Evolutionary conservation across 208 protist genomes (phyloP).

Genomic region (Acanthamoeba polyphaga): DNA sequence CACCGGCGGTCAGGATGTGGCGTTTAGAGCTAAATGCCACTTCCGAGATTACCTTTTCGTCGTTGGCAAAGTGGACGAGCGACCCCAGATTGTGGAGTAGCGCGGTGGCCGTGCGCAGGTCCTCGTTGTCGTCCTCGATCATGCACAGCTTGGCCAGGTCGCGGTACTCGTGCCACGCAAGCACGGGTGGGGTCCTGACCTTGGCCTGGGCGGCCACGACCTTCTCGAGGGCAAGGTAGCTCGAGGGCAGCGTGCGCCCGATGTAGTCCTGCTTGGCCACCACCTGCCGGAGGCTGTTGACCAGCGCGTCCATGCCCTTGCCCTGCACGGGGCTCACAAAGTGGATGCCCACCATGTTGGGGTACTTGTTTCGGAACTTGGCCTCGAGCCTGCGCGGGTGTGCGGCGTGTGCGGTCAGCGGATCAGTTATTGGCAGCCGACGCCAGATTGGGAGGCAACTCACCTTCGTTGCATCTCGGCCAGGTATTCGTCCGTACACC

Average conservation of each 20-base stretch:
- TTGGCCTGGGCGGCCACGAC: neutral
- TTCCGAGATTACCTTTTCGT: neutral
- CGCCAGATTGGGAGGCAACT: too few relatives aligned
- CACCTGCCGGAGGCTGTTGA: neutral
- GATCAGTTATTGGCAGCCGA: neutral
- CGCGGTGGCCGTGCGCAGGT: constrained; percentile 30
- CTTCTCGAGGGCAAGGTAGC: constrained; percentile 36
- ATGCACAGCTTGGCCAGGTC: constrained; percentile 17
- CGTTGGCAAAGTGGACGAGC: constrained; percentile 54
- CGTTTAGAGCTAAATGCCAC: too few relatives aligned
- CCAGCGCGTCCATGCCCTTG: constrained; percentile 35
- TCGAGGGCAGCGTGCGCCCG: constrained; percentile 37
- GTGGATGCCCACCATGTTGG: constrained; percentile 22
- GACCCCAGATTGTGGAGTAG: constrained; percentile 61
- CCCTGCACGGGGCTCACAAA: constrained; percentile 55
- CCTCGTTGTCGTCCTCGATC: constrained; percentile 11
- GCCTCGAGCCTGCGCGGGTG: neutral
- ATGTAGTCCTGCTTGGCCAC: constrained; percentile 23
- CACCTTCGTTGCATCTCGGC: too few relatives aligned
- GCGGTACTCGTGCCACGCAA: constrained; percentile 57
- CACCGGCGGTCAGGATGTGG: too few relatives aligned
- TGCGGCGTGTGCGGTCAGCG: too few relatives aligned
- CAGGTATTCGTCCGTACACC: constrained; percentile 35
- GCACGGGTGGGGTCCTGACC: neutral
- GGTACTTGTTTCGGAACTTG: neutral